Evolutionary conservation across 2,329 filamentous ascomycete species (phyloP), one percentile per base, ranked within the genome.

Genomic region (Aureobasidium sp.): DNA sequence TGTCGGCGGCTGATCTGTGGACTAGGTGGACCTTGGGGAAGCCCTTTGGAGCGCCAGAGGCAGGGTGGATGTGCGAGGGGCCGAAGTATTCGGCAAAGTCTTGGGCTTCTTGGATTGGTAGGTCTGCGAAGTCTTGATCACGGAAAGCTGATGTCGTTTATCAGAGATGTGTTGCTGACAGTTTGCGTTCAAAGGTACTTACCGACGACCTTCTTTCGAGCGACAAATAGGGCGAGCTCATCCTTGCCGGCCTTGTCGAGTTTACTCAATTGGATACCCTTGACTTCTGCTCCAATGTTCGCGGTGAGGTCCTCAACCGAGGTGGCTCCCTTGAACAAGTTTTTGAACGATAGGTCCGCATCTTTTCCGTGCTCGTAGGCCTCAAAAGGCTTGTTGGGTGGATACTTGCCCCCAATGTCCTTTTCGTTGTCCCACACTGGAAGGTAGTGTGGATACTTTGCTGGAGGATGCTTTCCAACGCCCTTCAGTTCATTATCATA

Each of bases 51-150:
- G 87, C 86, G 1, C 90, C 89, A 0, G 86, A 89, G 0, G 88
- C 89, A 4, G 89, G 89, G 68, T 93, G 90, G 63, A 93, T 89
- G 76, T 94, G 90, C 68, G 89, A 87, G 9, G 88, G 85, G 51
- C 90, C 90, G 70, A 91, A 94, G 76, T 92, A 91, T 58, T 83
- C 81, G 55, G 85, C 89, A 66, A 85, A 86, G 22, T 87, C 80
- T 41, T 91, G 78, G 1, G 87, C 89, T 9, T 89, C 81, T 31
- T 83, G 73, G 69, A 92, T 91, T 8, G 87, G 82, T 12, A 91
- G 79, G 66, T 88, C 74, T 45, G 79, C 79, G 47, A 81, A 76
- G 66, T 92, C 87, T 70, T 92, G 89, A 69, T 86, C 81, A 27
- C 88, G 84, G 80, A 93, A 92, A 36, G 87, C 83, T 78, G 17